Base-by-base conservation (phyloP, 306 rosid species). In the Astragalus membranaceus region DNA sequence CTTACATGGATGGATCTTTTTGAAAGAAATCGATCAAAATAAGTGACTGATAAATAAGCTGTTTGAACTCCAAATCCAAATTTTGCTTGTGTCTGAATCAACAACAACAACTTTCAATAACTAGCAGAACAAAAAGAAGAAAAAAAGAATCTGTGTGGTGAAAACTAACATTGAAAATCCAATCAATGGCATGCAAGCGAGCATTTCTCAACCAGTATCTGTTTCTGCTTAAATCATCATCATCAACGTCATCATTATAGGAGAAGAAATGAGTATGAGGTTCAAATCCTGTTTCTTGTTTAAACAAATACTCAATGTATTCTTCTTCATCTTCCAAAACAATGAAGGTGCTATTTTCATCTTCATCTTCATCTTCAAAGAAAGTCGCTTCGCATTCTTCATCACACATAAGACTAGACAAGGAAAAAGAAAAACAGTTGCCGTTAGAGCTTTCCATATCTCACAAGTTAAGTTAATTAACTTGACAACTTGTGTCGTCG, bases 131-230 rank as follows among this genome's bases (percentile, higher is more conserved):
- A 62, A 41, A 42, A 74, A 1, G 2, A 48, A 14, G 23, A 67
- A 0, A 8, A 9, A 61, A 1, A 9, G 15, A 53, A 16, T 23
- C 69, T 26, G 37, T 46, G 15, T 7, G 7, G 2, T 32, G 41
- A 64, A 42, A 69, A 90, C 98, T 16, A 77, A 89, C 98, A 77
- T 84, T 85, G 86, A 88, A 82, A 94, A 88, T 84, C 98, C 98
- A 94, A 14, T 87, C 79, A 69, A 88, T 74, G 60, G 92, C 85
- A 69, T 84, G 81, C 17, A 83, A 60, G 14, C 97, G 98, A 59
- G 82, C 88, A 75, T 32, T 61, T 63, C 69, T 74, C 58, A 88
- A 73, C 92, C 87, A 85, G 64, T 3, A 58, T 57, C 32, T 61
- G 33, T 4, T 36, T 63, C 26, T 64, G 13, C 7, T 36, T 4